phyloP scores from a whole-genome alignment of 2,329 filamentous ascomycete species.

The Pseudocercospora musae region DNA sequence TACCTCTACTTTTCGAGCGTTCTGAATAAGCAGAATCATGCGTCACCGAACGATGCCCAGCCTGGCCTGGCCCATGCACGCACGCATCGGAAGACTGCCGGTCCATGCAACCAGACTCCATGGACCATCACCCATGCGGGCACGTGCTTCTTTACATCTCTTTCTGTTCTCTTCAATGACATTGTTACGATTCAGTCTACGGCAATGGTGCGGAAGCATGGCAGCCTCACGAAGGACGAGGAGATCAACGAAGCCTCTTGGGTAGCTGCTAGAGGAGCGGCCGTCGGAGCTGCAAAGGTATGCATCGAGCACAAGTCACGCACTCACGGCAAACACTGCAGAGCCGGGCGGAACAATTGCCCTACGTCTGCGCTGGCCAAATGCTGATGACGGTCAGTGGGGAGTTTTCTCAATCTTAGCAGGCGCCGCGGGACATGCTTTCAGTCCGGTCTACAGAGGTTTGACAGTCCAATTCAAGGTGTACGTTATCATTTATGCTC shows the following conservation, averaged over 20 bases:
- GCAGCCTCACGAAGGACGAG: conserved; percentile 56
- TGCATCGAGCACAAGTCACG: not conserved
- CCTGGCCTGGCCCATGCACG: not conserved
- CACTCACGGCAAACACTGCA: not conserved
- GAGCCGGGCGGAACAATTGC: not conserved
- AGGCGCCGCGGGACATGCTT: conserved; percentile 59
- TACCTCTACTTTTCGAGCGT: not conserved
- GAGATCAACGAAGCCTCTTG: conserved; percentile 69
- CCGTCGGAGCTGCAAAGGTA: conserved; percentile 35
- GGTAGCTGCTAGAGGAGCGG: conserved; percentile 67
- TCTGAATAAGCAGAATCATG: not conserved
- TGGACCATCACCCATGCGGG: too few species aligned
- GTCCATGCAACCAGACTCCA: too few species aligned
- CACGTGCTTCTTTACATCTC: not conserved
- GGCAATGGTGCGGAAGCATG: conserved; percentile 40
- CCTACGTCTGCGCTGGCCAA: not conserved
- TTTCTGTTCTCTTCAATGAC: not conserved
- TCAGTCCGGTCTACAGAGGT: conserved; percentile 69
- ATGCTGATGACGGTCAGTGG: conserved; percentile 50
- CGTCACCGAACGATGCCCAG: not conserved
- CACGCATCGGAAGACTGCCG: not conserved
- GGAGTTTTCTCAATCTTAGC: conserved; percentile 63
- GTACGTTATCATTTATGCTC: conserved; percentile 53
- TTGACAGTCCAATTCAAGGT: conserved; percentile 75
- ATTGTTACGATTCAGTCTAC: not conserved